These are phyloP conservation scores for Secale cereale DNA, from an alignment of 176 grass and related monocot genomes.

Conservation along the genomic window DNA sequence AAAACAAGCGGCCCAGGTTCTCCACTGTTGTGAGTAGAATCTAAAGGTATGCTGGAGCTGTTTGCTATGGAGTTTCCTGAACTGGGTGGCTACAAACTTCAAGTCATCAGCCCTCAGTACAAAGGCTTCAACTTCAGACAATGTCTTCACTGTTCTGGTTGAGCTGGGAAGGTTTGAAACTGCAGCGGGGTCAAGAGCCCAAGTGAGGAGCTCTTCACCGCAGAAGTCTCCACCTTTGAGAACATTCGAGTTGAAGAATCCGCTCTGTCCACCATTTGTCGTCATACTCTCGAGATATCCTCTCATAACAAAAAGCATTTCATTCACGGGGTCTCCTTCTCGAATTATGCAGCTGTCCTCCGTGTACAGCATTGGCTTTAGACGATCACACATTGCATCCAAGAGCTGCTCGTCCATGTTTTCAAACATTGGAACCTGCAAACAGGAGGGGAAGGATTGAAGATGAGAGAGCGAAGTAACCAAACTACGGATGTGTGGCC, in stretches of 20 bases:
- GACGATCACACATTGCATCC: constrained; percentile 84
- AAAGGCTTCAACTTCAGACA: constrained; percentile 95
- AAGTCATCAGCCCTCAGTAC: constrained; percentile 79
- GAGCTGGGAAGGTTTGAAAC: constrained; percentile 71
- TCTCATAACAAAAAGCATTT: constrained; percentile 97
- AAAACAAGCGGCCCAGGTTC: constrained; percentile 95
- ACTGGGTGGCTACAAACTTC: constrained; percentile 89
- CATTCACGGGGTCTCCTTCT: constrained; percentile 89
- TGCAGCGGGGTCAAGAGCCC: constrained; percentile 75
- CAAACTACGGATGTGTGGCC: not conserved
- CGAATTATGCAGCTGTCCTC: constrained; percentile 72
- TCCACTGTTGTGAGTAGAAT: constrained; percentile 91
- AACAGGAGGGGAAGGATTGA: not conserved
- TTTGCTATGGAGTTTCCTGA: constrained; percentile 85
- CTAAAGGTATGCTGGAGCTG: constrained; percentile 79
- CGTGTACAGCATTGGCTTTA: constrained; percentile 83
- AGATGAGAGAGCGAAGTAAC: not conserved
- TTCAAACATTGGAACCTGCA: constrained; percentile 92
- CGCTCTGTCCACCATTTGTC: constrained; percentile 87
- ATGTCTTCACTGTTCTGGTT: constrained; percentile 77
- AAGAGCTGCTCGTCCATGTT: constrained; percentile 93
- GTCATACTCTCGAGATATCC: constrained; percentile 78
- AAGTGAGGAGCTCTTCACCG: constrained; percentile 93
- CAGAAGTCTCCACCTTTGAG: constrained; percentile 90
- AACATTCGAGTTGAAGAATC: constrained; percentile 77